Conservation (phyloP, 495 filamentous ascomycete genomes). For the Glarea lozoyensis region DNA sequence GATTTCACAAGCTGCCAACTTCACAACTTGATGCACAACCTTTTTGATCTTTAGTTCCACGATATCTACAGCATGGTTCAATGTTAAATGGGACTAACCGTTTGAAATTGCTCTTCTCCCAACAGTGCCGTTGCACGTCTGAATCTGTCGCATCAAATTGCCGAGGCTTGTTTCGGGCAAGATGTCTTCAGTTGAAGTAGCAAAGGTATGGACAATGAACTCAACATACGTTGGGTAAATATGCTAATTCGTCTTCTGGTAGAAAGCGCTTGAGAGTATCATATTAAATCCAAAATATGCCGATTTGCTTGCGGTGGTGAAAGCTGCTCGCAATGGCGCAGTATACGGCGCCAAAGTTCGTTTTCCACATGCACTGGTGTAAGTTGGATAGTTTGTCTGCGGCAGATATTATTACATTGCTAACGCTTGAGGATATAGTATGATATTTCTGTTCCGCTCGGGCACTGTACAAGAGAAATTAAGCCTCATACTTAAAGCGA, state of each 20-base stretch:
- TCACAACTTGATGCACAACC: neutral
- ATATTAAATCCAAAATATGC: slow-evolving; percentile 77
- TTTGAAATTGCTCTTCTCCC: slow-evolving; percentile 5
- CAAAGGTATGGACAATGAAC: slow-evolving; percentile 9
- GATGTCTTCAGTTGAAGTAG: slow-evolving; percentile 19
- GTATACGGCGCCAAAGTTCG: slow-evolving; percentile 97
- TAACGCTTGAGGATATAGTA: slow-evolving; percentile 35
- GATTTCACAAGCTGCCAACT: neutral
- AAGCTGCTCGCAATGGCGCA: slow-evolving; percentile 90
- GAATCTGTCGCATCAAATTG: slow-evolving; percentile 4
- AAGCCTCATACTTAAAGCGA: slow-evolving; percentile 71
- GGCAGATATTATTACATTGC: too few relatives aligned
- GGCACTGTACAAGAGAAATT: slow-evolving; percentile 78
- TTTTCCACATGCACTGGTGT: slow-evolving; percentile 96
- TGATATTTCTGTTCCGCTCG: slow-evolving; percentile 90
- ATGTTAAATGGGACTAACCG: slow-evolving; percentile 7
- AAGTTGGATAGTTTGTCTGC: too few relatives aligned
- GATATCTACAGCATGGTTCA: neutral
- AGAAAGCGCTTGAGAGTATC: slow-evolving; percentile 49
- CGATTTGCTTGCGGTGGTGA: slow-evolving; percentile 72
- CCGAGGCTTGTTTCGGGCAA: slow-evolving; percentile 19
- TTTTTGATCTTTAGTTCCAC: neutral
- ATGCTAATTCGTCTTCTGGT: slow-evolving; percentile 5
- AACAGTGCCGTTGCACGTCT: slow-evolving; percentile 7
- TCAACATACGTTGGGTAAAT: neutral